Base-by-base conservation (phyloP, 805 yeast genomes). In the Phaffomyces thermotolerans region DNA sequence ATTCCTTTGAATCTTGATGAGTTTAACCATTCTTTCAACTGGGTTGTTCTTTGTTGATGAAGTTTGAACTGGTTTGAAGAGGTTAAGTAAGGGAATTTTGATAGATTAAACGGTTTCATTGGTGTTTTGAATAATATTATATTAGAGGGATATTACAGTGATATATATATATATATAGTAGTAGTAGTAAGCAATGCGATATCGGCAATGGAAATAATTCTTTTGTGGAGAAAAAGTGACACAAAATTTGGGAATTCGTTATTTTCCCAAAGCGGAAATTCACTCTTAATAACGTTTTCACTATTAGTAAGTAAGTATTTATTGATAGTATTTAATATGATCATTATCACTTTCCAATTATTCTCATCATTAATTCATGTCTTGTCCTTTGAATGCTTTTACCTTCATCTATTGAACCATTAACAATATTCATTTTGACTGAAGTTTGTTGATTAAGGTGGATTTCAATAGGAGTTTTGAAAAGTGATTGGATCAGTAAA, bases 11-110 rank as follows among this genome's bases (percentile, higher is more conserved):
- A 79, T 25, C 84, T 65, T 4, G 70, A 69, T 12, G 68, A 48
- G 0, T 59, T 48, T 72, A 80, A 77, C 79, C 81, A 76, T n/a
- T 63, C 50, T 36, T 68, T 64, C 75, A 67, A 37, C 57, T 56
- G 13, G 55, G 52, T 7, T 12, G 64, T 53, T 45, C 72, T 70
- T 17, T 54, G 9, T n/a, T 44, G 34, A 29, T 54, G 52, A 32
- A 49, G 44, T 2, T 40, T 22, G 2, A 46, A 37, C 2, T 49
- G 47, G 32, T 53, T 56, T 14, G 48, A 32, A 4, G 47, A 41
- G 2, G 54, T 32, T 2, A 56, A 56, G 30, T 51, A 53, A 2
- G 59, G 58, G 36, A 53, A 54, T 23, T 48, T 35, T 8, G 58
- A 52, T 7, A 53, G 37, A 13, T 27, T 27, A 4, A 27, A 27